Evolutionary conservation across 2,329 filamentous ascomycete genomes (phyloP).

Genomic region (Reticulascus tulasneorum): DNA sequence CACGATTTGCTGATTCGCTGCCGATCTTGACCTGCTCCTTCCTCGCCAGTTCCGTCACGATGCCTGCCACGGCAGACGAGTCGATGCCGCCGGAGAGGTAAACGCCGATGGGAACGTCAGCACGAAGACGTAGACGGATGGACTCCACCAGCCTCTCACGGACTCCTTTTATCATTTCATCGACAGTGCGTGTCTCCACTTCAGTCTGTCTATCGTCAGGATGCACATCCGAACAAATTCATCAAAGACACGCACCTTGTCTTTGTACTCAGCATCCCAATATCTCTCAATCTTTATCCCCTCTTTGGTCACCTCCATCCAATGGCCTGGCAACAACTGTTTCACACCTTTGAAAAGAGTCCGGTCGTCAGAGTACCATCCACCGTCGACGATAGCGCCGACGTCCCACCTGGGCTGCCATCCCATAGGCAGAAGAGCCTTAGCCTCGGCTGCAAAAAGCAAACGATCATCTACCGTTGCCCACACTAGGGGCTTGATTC

Average conservation of each 20-base stretch:
- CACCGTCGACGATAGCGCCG: slow-evolving; percentile 34
- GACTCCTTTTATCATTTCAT: slow-evolving; percentile 48
- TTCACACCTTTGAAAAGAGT: slow-evolving; percentile 47
- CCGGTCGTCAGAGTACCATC: slow-evolving; percentile 38
- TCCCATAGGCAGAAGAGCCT: slow-evolving; percentile 47
- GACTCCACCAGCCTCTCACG: slow-evolving; percentile 46
- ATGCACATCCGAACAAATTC: fast-evolving
- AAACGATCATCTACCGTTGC: slow-evolving; percentile 33
- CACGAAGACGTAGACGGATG: slow-evolving; percentile 47
- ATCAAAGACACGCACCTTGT: slow-evolving; percentile 37
- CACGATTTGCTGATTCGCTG: slow-evolving; percentile 23
- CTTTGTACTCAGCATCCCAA: slow-evolving; percentile 48
- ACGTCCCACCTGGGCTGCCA: slow-evolving; percentile 53
- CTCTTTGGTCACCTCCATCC: slow-evolving; percentile 33
- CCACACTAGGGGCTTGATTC: slow-evolving; percentile 55
- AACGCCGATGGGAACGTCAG: slow-evolving; percentile 55
- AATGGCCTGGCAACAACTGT: slow-evolving; percentile 40
- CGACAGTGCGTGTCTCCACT: slow-evolving; percentile 37
- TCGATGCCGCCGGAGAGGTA: slow-evolving; percentile 56
- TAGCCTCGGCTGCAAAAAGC: slow-evolving; percentile 49
- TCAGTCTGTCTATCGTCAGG: slow-evolving; percentile 15
- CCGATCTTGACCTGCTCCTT: slow-evolving; percentile 43
- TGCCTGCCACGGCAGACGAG: slow-evolving; percentile 53
- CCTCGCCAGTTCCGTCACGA: slow-evolving; percentile 47
- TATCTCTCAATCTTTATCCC: slow-evolving; percentile 38